These are phyloP conservation scores for Bipolaris bicolor DNA, from an alignment of 2,329 filamentous ascomycete genomes.

Conservation along the genomic window DNA sequence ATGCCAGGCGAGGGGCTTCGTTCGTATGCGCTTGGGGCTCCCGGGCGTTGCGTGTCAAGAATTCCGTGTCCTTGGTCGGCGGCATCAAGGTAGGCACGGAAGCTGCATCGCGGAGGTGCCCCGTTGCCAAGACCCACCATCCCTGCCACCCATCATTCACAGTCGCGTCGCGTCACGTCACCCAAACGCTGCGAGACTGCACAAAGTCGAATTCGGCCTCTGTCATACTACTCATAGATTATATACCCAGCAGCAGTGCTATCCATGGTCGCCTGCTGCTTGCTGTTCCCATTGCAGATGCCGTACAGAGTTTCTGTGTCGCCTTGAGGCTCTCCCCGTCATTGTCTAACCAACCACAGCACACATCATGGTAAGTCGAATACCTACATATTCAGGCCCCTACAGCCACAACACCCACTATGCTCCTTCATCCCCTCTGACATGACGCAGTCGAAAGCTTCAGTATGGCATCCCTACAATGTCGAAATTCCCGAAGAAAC, in stretches of 20 bases:
- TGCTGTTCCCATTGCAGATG: constrained; percentile 14
- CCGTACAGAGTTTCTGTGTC: constrained; percentile 8
- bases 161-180: constrained; percentile 27
- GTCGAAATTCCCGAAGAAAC: constrained; percentile 89
- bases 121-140: constrained; percentile 21
- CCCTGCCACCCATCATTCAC: constrained; percentile 17
- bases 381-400: neutral
- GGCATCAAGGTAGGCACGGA: constrained; percentile 25
- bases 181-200: constrained; percentile 1
- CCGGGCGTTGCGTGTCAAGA: constrained; percentile 22
- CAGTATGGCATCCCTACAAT: constrained; percentile 83
- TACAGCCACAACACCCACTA: neutral
- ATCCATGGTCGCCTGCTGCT: constrained; percentile 15
- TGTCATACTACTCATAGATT: neutral
- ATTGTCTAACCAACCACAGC: constrained; percentile 9
- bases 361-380: constrained; percentile 31
- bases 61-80: constrained; percentile 20
- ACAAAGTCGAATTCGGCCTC: neutral
- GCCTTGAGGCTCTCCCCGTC: constrained; percentile 10
- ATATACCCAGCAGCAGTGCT: neutral
- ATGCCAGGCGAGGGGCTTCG: constrained; percentile 19
- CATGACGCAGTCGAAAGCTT: constrained; percentile 38
- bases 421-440: constrained; percentile 8
- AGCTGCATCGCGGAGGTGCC: constrained; percentile 25
- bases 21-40: constrained; percentile 15